A percentile compares a stretch with the other conserved stretches of the same genome.
These are phyloP conservation scores for Rosa persica DNA, from an alignment of 306 rosid species.

Conservation along the genomic window DNA sequence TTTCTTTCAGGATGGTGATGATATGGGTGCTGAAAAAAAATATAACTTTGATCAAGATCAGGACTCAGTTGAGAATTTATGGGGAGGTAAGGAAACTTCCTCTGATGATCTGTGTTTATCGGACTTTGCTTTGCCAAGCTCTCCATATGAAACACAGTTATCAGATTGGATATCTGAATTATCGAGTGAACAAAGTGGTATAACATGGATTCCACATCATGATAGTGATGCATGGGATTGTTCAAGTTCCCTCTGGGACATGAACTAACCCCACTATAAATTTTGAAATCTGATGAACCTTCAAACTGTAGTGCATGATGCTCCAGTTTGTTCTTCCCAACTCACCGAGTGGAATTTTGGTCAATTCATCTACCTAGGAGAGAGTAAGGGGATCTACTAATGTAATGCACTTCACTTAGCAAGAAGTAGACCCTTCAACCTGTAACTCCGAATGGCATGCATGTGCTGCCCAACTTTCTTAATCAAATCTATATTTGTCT, in stretches of 20 bases:
- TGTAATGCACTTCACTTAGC: background rate
- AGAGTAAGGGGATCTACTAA: background rate
- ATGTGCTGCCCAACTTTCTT: background rate
- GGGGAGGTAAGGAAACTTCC: slow-evolving; percentile 29
- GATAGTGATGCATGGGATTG: slow-evolving; percentile 44
- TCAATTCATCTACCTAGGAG: background rate
- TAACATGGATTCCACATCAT: slow-evolving; percentile 26
- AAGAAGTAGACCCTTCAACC: background rate
- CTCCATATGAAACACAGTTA: slow-evolving; percentile 51
- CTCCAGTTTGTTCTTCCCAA: background rate
- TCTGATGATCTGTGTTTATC: slow-evolving; percentile 27
- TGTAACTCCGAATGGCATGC: background rate
- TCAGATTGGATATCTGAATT: slow-evolving; percentile 54
- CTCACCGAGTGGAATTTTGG: background rate
- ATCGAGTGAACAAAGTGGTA: slow-evolving; percentile 37
- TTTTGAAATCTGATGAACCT: slow-evolving; percentile 3
- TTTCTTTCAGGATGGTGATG: slow-evolving; percentile 15
- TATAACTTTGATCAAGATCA: slow-evolving; percentile 12
- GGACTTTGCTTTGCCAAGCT: slow-evolving; percentile 38
- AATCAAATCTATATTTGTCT: no score
- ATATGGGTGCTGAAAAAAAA: slow-evolving; percentile 10
- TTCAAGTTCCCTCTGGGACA: slow-evolving; percentile 55
- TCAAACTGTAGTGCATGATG: background rate
- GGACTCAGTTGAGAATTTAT: slow-evolving; percentile 10
- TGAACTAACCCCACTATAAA: slow-evolving; percentile 26